Conservation (phyloP, 306 rosid species). For the Vigna nakashimae region DNA sequence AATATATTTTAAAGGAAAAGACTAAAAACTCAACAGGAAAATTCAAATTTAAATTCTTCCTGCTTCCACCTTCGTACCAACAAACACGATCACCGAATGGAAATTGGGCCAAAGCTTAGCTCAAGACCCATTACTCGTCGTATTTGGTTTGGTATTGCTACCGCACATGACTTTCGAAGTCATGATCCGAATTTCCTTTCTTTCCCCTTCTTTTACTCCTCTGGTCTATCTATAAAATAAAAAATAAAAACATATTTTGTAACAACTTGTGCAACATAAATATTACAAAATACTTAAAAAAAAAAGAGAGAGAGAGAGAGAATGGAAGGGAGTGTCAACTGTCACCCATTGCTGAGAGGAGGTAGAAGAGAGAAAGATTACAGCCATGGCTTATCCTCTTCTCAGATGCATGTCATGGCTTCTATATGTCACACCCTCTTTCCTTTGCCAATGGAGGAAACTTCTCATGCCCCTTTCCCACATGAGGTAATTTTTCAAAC, state of each 20-base stretch:
- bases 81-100: neutral
- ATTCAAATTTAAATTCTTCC: neutral
- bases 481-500: conserved; percentile 65
- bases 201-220: neutral
- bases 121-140: too few species aligned
- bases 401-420: conserved; percentile 67
- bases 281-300: neutral
- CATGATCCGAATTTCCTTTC: neutral
- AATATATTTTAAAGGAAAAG: too few species aligned
- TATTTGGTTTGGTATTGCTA: too few species aligned
- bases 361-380: conserved; percentile 50
- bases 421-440: conserved; percentile 75
- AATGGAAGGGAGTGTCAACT: conserved; percentile 44
- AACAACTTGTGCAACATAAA: neutral
- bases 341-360: conserved; percentile 66
- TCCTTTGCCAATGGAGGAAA: conserved; percentile 55
- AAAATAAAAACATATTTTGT: neutral
- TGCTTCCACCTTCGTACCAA: neutral
- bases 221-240: neutral
- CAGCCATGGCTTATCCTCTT: conserved; percentile 69
- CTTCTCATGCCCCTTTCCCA: conserved; percentile 66
- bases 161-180: too few species aligned
- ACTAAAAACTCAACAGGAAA: too few species aligned
- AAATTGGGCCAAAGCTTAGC: neutral
- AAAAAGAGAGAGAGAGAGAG: neutral